Evolutionary conservation across 345 rosid species (phyloP).

Genomic region (Syzygium aromaticum): DNA sequence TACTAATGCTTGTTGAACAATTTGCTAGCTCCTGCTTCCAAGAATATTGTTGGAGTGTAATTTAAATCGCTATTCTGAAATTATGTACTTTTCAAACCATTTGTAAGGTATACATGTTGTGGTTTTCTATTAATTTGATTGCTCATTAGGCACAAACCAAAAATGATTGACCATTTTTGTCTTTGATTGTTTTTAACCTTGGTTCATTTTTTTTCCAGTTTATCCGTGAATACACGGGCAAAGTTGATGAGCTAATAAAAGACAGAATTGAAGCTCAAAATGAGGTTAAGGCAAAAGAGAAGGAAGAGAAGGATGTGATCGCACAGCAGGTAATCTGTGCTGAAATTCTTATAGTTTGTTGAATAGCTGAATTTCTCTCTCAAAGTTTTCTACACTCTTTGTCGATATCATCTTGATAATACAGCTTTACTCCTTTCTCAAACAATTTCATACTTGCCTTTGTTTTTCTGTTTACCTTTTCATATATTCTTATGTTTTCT

Average conservation of each 20-base stretch:
- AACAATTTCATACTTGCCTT: not conserved
- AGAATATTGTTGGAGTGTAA: not conserved
- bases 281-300: constrained; percentile 63
- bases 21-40: not conserved
- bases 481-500: not conserved
- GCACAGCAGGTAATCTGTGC: constrained; percentile 64
- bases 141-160: not conserved
- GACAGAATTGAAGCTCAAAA: constrained; percentile 62
- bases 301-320: constrained; percentile 75
- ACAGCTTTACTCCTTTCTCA: not conserved
- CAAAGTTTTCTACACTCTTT: not conserved
- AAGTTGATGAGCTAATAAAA: constrained; percentile 82
- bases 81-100: not conserved
- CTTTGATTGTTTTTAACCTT: not conserved
- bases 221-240: constrained; percentile 75
- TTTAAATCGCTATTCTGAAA: not conserved
- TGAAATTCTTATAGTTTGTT: not conserved
- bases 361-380: not conserved
- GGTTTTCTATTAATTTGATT: not conserved
- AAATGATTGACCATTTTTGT: not conserved
- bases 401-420: not conserved
- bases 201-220: constrained; percentile 29
- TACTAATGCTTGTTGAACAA: not conserved
- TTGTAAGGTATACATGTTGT: not conserved
- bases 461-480: not conserved